Base-by-base conservation (phyloP, 2,329 filamentous ascomycete species). In the Colletotrichum tanaceti region DNA sequence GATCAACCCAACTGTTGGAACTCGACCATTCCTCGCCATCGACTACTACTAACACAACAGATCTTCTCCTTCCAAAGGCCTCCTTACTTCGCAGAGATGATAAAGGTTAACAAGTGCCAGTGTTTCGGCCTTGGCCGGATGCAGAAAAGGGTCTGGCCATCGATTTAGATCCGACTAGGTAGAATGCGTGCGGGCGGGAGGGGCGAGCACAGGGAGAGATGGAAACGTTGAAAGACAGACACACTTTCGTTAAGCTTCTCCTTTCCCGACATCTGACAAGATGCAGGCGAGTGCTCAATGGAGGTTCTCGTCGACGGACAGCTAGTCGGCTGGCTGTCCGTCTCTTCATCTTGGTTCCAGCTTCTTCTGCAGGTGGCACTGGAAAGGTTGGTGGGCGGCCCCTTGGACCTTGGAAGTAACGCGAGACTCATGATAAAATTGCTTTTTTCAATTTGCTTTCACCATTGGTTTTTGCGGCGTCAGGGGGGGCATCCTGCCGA, bases 301-400 rank as follows among this genome's bases (percentile, higher is more conserved):
- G 18, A n/a, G 38, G 7, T 4, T 18, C 22, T 28, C 3, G 4
- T 32, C 47, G n/a, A n/a, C n/a, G n/a, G n/a, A n/a, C 18, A 11
- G 32, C 58, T 13, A 35, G 20, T 16, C 18, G 38, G 11, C 22
- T 28, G 24, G n/a, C 11, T 50, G 58, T 18, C 58, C 18, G 32
- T 13, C 43, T 13, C 10, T 16, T 39, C 1, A 20, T 11, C 14
- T 7, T 16, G 9, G 1, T 20, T 20, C 35, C 16, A 4, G n/a
- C n/a, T n/a, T n/a, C 22, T 44, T 35, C 7, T 41, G 2, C 43
- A 58, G 43, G 54, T 43, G 52, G 61, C 46, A 58, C 16, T 35
- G 22, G 38, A 22, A 13, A n/a, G 41, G 32, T 16, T 28, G 28
- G 28, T 9, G 28, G 28, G 28, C 28, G 5, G 3, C 22, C 14